Evolutionary conservation across 2,329 filamentous ascomycete species (phyloP).

Genomic region (Aspergillus fischeri): DNA sequence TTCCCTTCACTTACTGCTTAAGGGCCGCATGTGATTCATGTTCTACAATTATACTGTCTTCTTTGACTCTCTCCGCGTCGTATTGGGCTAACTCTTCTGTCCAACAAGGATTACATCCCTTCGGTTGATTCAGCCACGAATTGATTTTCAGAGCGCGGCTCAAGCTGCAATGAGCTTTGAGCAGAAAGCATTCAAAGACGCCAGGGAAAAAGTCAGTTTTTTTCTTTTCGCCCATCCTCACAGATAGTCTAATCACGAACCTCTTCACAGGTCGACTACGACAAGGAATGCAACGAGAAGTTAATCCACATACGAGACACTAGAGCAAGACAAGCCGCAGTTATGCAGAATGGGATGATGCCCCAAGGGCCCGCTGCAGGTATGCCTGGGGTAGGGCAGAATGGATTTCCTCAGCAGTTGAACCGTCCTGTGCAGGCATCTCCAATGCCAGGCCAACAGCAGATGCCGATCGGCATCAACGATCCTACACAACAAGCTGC

Average conservation of each 20-base stretch:
- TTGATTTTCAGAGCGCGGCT: conserved; percentile 35
- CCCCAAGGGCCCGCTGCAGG: conserved; percentile 30
- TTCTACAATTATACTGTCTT: neutral
- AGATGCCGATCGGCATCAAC: conserved; percentile 35
- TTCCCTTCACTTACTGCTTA: neutral
- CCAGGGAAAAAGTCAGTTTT: conserved; percentile 29
- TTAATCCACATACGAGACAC: conserved; percentile 43
- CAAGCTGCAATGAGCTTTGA: conserved; percentile 43
- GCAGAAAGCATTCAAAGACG: conserved; percentile 42
- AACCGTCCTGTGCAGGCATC: conserved; percentile 50
- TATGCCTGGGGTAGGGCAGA: conserved; percentile 32
- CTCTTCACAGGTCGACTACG: conserved; percentile 37
- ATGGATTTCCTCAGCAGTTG: conserved; percentile 48
- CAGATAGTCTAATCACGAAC: neutral
- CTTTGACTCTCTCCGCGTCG: neutral
- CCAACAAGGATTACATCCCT: conserved; percentile 41
- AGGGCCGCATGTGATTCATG: neutral
- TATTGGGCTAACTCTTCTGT: conserved; percentile 7
- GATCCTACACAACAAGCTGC: conserved; percentile 28
- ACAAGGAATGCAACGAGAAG: conserved; percentile 42
- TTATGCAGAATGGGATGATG: conserved; percentile 39
- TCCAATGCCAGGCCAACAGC: conserved; percentile 41
- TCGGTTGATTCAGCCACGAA: conserved; percentile 41
- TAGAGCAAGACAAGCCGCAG: conserved; percentile 39
- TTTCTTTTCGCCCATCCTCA: neutral